These are phyloP conservation scores for Bacidia rubella DNA, from an alignment of 495 filamentous ascomycete genomes.

Conservation along the genomic window DNA sequence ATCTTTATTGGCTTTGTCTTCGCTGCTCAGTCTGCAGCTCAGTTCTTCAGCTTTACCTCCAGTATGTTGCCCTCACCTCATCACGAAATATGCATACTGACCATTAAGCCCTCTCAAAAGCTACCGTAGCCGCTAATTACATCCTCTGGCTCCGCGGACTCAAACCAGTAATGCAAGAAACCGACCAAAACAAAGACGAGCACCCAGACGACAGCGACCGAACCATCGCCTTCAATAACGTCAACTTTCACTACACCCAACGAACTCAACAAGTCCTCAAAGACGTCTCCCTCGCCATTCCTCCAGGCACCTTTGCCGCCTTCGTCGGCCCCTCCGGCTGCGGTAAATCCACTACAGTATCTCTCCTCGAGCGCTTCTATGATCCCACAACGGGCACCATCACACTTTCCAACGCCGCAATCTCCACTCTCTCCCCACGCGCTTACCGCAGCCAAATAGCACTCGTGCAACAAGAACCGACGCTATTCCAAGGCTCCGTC, in stretches of 20 bases:
- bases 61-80: constrained; percentile 19
- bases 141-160: constrained; percentile 31
- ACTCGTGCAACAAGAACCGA: constrained; percentile 32
- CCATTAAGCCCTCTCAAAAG: constrained; percentile 32
- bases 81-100: too few species aligned
- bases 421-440: constrained; percentile 12
- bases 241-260: constrained; percentile 45
- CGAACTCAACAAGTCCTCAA: constrained; percentile 34
- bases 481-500: constrained; percentile 30
- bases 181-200: constrained; percentile 20
- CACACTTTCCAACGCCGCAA: constrained; percentile 16
- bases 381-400: constrained; percentile 27
- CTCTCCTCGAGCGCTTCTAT: constrained; percentile 43
- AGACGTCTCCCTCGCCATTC: constrained; percentile 29
- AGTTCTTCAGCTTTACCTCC: constrained; percentile 31
- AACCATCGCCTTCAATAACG: constrained; percentile 34
- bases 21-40: constrained; percentile 38
- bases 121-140: constrained; percentile 28
- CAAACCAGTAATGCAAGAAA: constrained; percentile 25
- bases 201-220: constrained; percentile 15
- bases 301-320: constrained; percentile 30
- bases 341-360: constrained; percentile 43
- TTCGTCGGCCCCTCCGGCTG: constrained; percentile 44
- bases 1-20: constrained; percentile 47
- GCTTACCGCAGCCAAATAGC: constrained; percentile 20